A percentile compares a stretch with the other conserved stretches of the same genome.
Conservation (phyloP, 805 yeast species). For the Debaryomyces hansenii region DNA sequence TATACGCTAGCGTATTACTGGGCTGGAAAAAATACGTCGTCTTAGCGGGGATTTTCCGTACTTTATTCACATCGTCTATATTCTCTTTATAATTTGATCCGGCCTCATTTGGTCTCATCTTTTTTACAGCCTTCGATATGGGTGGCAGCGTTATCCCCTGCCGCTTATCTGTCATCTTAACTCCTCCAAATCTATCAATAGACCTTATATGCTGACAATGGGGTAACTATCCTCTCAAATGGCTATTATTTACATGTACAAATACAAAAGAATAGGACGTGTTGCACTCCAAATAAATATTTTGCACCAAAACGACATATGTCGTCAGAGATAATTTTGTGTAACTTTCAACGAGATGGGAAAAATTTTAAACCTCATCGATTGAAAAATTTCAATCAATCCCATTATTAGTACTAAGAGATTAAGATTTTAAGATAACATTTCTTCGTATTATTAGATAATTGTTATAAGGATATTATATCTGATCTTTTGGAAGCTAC, state of each 20-base stretch:
- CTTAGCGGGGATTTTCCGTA: conserved; percentile 10
- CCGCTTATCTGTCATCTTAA: neutral
- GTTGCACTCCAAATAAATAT: neutral
- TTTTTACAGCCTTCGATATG: neutral
- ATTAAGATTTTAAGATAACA: neutral
- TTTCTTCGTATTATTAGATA: neutral
- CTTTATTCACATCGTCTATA: neutral
- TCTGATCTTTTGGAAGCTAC: neutral
- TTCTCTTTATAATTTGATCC: neutral
- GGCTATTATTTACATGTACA: neutral
- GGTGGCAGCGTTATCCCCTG: neutral
- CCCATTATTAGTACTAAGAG: conserved; percentile 2
- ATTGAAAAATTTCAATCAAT: conserved; percentile 6
- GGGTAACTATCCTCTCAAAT: neutral
- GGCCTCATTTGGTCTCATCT: neutral
- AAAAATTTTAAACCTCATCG: conserved; percentile 12
- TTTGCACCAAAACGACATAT: neutral
- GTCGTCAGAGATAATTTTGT: conserved; percentile 4
- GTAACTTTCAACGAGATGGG: conserved; percentile 2
- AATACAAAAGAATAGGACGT: neutral
- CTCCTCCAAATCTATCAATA: neutral
- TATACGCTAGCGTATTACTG: conserved; percentile 23
- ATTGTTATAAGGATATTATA: neutral
- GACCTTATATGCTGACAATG: neutral
- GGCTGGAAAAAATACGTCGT: conserved; percentile 39